phyloP scores from a whole-genome alignment of 2,329 filamentous ascomycete species.

The Aspergillus uvarum region DNA sequence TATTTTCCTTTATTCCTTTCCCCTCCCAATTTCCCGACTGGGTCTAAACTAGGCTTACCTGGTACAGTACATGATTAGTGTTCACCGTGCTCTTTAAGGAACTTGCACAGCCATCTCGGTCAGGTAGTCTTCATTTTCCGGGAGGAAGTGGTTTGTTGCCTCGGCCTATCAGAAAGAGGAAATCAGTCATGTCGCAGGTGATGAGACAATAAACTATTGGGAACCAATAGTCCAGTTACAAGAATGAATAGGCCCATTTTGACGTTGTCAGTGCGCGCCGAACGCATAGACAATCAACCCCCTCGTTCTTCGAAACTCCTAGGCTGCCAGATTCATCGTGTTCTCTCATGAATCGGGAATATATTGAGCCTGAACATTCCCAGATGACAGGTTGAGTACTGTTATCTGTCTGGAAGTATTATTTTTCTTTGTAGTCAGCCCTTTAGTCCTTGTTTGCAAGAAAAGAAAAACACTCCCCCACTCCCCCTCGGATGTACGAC shows the following conservation, averaged over 20 bases:
- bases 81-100: background rate
- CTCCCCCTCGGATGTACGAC: too few relatives aligned
- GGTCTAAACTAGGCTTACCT: background rate
- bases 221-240: background rate
- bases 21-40: background rate
- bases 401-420: too few relatives aligned
- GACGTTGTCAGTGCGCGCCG: background rate
- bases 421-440: too few relatives aligned
- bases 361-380: too few relatives aligned
- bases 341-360: too few relatives aligned
- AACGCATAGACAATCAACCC: too few relatives aligned
- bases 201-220: background rate
- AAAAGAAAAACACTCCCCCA: too few relatives aligned
- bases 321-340: too few relatives aligned
- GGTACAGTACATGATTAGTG: background rate
- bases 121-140: background rate
- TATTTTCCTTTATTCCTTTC: too few relatives aligned
- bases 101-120: background rate
- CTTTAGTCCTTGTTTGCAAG: too few relatives aligned
- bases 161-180: background rate
- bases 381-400: too few relatives aligned
- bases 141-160: background rate
- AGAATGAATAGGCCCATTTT: background rate
- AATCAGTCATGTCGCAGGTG: background rate
- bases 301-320: too few relatives aligned